phyloP scores from a whole-genome alignment of 108 stramenopile genomes.

The Cyclotella distinguenda region DNA sequence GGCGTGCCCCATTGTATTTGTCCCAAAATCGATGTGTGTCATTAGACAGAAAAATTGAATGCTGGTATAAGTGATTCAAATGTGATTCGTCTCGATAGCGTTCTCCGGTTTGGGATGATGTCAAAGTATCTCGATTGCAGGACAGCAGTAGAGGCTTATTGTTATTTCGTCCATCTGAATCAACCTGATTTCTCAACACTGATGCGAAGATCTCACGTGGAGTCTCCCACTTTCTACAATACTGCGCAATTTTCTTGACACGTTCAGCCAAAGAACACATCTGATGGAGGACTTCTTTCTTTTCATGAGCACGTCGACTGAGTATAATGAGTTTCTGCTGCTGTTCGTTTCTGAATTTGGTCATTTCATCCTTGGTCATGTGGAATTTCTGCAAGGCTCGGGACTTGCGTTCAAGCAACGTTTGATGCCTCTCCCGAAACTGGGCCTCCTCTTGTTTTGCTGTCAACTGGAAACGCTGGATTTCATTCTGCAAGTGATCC shows the following conservation, averaged over 20 bases:
- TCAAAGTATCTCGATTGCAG: too few relatives aligned
- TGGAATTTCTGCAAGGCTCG: constrained; percentile 37
- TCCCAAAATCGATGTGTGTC: constrained; percentile 36
- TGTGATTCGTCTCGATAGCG: neutral
- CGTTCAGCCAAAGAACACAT: constrained; percentile 40
- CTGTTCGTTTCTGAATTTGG: constrained; percentile 33
- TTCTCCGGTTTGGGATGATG: neutral
- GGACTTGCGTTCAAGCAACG: constrained; percentile 29
- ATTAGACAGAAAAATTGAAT: constrained; percentile 18
- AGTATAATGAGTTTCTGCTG: constrained; percentile 24
- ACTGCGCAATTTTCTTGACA: constrained; percentile 32
- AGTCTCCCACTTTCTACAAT: constrained; percentile 33
- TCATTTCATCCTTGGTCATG: constrained; percentile 37
- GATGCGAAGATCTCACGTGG: constrained; percentile 40
- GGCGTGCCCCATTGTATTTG: constrained; percentile 42
- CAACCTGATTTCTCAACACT: constrained; percentile 18
- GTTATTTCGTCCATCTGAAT: too few relatives aligned
- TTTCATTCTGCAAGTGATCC: constrained; percentile 25
- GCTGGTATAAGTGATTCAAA: neutral
- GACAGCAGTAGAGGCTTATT: too few relatives aligned
- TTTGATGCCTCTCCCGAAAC: constrained; percentile 21
- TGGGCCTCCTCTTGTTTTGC: constrained; percentile 38
- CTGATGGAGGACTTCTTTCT: constrained; percentile 23
- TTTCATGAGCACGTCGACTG: constrained; percentile 38
- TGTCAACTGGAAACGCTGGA: constrained; percentile 32